Percentiles rank a stretch among this genome's conserved stretches.
phyloP scores from a whole-genome alignment of 306 rosid genomes.

The Crataegus laevigata region DNA sequence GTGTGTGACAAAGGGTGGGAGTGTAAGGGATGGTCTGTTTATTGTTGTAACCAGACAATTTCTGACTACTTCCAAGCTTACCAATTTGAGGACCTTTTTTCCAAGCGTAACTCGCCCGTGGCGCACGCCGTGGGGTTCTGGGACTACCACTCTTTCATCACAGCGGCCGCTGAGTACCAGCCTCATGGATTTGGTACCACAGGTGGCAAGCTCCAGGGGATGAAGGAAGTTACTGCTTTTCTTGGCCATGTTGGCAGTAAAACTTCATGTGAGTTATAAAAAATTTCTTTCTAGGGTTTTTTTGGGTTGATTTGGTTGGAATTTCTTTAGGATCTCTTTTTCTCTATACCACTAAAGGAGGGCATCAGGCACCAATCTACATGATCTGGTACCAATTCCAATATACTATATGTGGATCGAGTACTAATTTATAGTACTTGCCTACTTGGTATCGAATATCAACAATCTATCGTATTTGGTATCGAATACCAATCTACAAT shows the following conservation, averaged over 20 bases:
- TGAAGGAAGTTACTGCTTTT: slow-evolving; percentile 85
- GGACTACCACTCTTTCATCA: slow-evolving; percentile 77
- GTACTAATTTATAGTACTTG: background rate
- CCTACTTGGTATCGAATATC: background rate
- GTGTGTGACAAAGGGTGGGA: slow-evolving; percentile 84
- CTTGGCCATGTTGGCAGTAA: slow-evolving; percentile 84
- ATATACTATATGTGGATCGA: background rate
- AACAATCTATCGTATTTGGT: background rate
- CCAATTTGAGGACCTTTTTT: slow-evolving; percentile 77
- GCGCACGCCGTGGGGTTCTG: slow-evolving; percentile 86
- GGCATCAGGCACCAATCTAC: background rate
- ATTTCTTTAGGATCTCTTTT: background rate
- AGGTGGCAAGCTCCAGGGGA: slow-evolving; percentile 55
- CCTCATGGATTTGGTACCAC: slow-evolving; percentile 88
- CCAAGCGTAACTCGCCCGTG: slow-evolving; percentile 70
- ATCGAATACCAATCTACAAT: background rate
- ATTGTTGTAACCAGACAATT: slow-evolving; percentile 72
- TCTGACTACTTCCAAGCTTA: slow-evolving; percentile 68
- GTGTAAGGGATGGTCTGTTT: slow-evolving; percentile 63
- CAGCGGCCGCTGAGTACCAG: slow-evolving; percentile 60
- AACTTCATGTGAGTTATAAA: slow-evolving; percentile 57
- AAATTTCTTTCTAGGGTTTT: background rate
- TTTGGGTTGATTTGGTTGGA: background rate
- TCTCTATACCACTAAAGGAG: background rate
- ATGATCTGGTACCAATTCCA: background rate